A percentile compares a stretch with the other conserved stretches of the same genome.
phyloP scores from a whole-genome alignment of 805 yeast genomes.

The Maudiozyma bulderi region DNA sequence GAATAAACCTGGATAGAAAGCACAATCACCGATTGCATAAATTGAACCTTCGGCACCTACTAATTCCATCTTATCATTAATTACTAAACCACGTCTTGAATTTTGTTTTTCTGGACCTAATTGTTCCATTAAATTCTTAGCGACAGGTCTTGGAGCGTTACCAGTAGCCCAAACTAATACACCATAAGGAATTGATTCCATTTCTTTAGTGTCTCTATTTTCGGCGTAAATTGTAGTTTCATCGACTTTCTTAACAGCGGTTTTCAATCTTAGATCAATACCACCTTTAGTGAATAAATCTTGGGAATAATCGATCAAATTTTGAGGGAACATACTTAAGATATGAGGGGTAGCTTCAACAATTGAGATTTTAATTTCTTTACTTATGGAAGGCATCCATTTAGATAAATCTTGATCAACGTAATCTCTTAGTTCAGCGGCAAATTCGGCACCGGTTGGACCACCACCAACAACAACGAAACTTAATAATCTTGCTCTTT shows the following conservation, averaged over 20 bases:
- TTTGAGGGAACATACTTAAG: conserved; percentile 60
- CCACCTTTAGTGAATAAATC: conserved; percentile 58
- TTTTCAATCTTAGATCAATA: conserved; percentile 68
- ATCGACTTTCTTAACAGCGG: conserved; percentile 82
- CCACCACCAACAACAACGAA: conserved; percentile 97
- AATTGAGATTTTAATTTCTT: conserved; percentile 73
- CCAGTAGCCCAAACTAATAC: conserved; percentile 97
- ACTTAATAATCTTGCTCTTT: conserved; percentile 74
- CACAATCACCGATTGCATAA: conserved; percentile 91
- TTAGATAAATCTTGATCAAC: conserved; percentile 81
- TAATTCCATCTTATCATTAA: conserved; percentile 72
- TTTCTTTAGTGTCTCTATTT: conserved; percentile 46
- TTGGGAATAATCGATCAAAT: conserved; percentile 69
- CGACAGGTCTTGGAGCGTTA: conserved; percentile 76
- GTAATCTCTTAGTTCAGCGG: conserved; percentile 92
- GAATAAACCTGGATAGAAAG: conserved; percentile 74
- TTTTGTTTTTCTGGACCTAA: conserved; percentile 62
- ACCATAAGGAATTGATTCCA: conserved; percentile 85
- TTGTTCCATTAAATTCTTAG: conserved; percentile 53
- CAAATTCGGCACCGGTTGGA: conserved; percentile 96
- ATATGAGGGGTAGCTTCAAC: conserved; percentile 91
- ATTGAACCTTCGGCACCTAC: conserved; percentile 70
- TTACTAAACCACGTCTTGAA: conserved; percentile 83
- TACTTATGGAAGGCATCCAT: conserved; percentile 80
- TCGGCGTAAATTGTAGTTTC: conserved; percentile 60